Evolutionary conservation across 2,329 filamentous ascomycete species (phyloP).

Genomic region (Geosmithia flava): DNA sequence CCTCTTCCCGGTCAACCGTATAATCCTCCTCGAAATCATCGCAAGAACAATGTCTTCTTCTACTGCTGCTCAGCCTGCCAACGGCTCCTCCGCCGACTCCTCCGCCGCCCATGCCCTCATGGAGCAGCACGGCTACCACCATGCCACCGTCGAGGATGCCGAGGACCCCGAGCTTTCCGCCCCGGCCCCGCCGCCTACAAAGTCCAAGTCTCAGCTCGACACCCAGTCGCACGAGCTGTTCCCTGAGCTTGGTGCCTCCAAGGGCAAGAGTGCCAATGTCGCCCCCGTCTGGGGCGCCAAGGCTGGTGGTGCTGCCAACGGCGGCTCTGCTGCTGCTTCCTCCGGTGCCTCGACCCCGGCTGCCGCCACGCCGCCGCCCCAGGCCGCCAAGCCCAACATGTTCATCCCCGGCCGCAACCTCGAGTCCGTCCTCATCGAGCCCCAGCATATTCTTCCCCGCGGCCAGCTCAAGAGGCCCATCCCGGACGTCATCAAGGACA

Average conservation of each 20-base stretch:
- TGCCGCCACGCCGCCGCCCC: slow-evolving; percentile 37
- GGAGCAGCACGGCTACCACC: slow-evolving; percentile 47
- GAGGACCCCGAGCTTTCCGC: slow-evolving; percentile 60
- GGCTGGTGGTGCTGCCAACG: slow-evolving; percentile 43
- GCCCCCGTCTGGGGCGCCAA: slow-evolving; percentile 70
- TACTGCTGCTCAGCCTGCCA: slow-evolving; percentile 4
- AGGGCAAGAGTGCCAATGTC: slow-evolving; percentile 54
- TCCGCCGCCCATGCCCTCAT: slow-evolving; percentile 51
- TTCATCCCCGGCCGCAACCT: slow-evolving; percentile 72
- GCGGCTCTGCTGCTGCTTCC: slow-evolving; percentile 38
- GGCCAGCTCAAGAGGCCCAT: slow-evolving; percentile 75
- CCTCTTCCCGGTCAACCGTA: neutral
- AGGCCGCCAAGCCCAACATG: slow-evolving; percentile 41
- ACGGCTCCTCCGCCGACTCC: slow-evolving; percentile 24
- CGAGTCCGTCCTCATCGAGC: slow-evolving; percentile 62
- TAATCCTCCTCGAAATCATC: neutral
- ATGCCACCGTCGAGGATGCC: slow-evolving; percentile 67
- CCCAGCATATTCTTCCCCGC: slow-evolving; percentile 64
- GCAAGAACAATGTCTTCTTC: slow-evolving; percentile 25
- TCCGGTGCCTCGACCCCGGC: slow-evolving; percentile 52
- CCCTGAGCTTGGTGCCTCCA: slow-evolving; percentile 68
- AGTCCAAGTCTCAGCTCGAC: slow-evolving; percentile 41
- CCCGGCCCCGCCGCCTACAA: neutral
- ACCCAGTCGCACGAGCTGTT: slow-evolving; percentile 85
- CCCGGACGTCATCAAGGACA: slow-evolving; percentile 74